Base-by-base conservation (phyloP, 2,329 filamentous ascomycete species). In the Penicillium sp. region DNA sequence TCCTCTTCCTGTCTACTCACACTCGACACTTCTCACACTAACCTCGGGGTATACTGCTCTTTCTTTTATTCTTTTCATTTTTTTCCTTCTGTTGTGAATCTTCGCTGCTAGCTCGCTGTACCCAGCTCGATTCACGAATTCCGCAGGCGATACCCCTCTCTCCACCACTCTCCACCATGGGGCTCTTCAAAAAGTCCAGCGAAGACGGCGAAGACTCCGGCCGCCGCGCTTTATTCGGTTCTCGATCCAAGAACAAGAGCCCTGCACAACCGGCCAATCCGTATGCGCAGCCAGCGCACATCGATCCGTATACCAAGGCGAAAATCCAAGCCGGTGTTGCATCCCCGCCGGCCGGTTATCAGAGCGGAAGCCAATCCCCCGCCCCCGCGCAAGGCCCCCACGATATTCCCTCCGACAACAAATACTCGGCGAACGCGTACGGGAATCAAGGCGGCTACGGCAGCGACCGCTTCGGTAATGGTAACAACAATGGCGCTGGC, bases 151-250 rank as follows among this genome's bases (percentile, higher is more conserved):
- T 11, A 8, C 3, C 29, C 7, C 3, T 32, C 3, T 11, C 29
- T 32, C 26, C 28, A 13, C 27, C 25, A n/a, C n/a, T 35, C 12
- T 27, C 26, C 55, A 58, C 45, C 45, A 66, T 66, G 64, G 64
- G 63, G 46, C 60, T 66, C 35, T 72, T 80, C 57, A 80, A 78
- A 63, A 82, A 82, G 63, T 75, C 72, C 52, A 73, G 73, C 51
- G 75, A 70, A 59, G 78, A 78, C 54, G 75, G 78, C 52, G 69
- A 78, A 49, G 69, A 70, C 44, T 67, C 68, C 35, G 75, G 72
- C 64, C 77, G 79, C 64, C 71, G 70, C 48, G 77, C 79, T n/a
- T 76, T 84, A 29, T 83, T 84, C 58, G 78, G 79, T 54, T 72
- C 71, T 55, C 71, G 76, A 54, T 75, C 73, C 43, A 81, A 79